Percentiles rank a stretch among this genome's conserved stretches.
phyloP scores from a whole-genome alignment of 2,329 filamentous ascomycete genomes.

The Clonostachys chloroleuca region DNA sequence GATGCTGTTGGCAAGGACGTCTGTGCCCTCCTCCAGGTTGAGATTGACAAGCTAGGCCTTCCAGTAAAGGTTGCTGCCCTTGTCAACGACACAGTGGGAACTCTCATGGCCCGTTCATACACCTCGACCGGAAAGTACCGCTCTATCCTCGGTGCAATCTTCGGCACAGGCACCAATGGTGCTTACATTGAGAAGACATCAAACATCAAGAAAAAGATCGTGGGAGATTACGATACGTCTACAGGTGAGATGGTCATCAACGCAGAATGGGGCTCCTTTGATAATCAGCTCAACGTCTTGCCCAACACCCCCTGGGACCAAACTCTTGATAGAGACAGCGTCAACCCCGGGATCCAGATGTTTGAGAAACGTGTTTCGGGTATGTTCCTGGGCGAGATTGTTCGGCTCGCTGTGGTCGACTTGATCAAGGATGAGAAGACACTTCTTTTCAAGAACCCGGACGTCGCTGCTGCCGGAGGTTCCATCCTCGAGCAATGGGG shows the following conservation, averaged over 20 bases:
- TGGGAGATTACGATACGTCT: constrained; percentile 67
- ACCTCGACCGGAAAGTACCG: constrained; percentile 83
- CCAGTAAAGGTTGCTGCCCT: constrained; percentile 93
- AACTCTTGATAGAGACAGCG: constrained; percentile 71
- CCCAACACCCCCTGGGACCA: constrained; percentile 82
- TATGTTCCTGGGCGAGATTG: constrained; percentile 96
- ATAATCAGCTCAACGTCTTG: constrained; percentile 85
- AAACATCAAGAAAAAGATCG: constrained; percentile 75
- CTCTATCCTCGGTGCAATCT: constrained; percentile 91
- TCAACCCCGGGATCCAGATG: constrained; percentile 95
- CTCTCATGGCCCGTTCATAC: constrained; percentile 95
- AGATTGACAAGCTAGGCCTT: constrained; percentile 81
- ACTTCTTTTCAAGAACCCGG: constrained; percentile 66
- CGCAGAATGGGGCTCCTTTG: constrained; percentile 97
- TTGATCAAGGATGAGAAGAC: constrained; percentile 65
- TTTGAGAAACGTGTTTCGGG: constrained; percentile 98
- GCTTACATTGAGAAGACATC: constrained; percentile 91
- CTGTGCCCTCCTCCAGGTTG: constrained; percentile 80
- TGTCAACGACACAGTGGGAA: constrained; percentile 97
- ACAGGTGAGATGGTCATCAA: constrained; percentile 98
- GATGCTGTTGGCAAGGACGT: constrained; percentile 94
- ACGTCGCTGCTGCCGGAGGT: constrained; percentile 19
- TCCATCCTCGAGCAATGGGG: constrained; percentile 82
- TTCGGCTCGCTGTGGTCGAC: constrained; percentile 70
- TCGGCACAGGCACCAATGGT: constrained; percentile 95